Conservation (phyloP, 179 eudicot species). For the Dionaea muscipula region DNA sequence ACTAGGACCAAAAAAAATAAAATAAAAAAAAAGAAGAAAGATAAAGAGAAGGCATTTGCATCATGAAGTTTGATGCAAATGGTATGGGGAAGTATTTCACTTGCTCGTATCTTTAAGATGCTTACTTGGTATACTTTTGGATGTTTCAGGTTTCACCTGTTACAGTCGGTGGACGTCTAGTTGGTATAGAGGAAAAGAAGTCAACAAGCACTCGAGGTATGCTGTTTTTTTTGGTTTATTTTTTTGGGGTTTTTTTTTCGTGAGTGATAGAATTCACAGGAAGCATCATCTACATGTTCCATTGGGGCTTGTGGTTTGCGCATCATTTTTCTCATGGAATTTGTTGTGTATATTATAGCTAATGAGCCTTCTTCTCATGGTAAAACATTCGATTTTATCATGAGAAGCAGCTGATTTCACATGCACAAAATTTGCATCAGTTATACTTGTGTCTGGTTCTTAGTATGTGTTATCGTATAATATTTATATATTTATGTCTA, state of each 20-base stretch:
- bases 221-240: slow-evolving; percentile 11
- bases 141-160: slow-evolving; percentile 61
- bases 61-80: no score
- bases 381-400: no score
- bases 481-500: slow-evolving; percentile 12
- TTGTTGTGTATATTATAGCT: neutral
- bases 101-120: no score
- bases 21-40: no score
- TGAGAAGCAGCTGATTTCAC: no score
- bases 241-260: neutral
- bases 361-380: no score
- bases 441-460: no score
- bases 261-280: neutral
- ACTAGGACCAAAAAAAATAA: no score
- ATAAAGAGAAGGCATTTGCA: no score
- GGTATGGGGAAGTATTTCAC: no score
- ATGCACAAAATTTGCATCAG: no score
- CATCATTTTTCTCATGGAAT: neutral
- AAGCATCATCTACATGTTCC: neutral
- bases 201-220: slow-evolving; percentile 65
- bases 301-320: neutral
- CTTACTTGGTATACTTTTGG: neutral
- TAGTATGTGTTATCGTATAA: no score
- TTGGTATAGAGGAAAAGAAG: slow-evolving; percentile 68
- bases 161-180: slow-evolving; percentile 50